These are phyloP conservation scores for Mastigamoeba balamuthi DNA, from an alignment of 78 protist genomes.

Conservation along the genomic window DNA sequence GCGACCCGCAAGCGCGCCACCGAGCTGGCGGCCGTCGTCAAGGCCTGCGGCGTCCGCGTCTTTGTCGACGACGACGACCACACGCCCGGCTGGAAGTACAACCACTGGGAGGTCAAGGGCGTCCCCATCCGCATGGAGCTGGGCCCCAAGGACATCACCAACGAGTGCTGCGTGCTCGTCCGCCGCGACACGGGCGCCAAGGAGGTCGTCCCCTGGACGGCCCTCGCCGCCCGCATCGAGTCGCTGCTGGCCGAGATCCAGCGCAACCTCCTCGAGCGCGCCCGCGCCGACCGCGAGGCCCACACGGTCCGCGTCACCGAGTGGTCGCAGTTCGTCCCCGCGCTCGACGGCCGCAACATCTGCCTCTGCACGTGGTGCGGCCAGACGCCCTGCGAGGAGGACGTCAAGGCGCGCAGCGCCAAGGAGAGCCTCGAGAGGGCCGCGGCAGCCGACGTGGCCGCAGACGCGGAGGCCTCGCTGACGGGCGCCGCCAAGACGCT, in stretches of 20 bases:
- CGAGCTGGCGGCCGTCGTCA: slow-evolving; percentile 22
- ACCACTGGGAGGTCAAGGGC: slow-evolving; percentile 90
- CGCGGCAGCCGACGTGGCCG: slow-evolving; percentile 10
- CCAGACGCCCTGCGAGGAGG: slow-evolving; percentile 62
- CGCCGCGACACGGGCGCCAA: slow-evolving; percentile 54
- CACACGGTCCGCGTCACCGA: not conserved
- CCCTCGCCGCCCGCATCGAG: not conserved
- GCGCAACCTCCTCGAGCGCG: slow-evolving; percentile 36
- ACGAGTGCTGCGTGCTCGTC: slow-evolving; percentile 22
- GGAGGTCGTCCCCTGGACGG: not conserved
- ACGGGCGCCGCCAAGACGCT: slow-evolving; percentile 86
- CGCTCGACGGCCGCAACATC: slow-evolving; percentile 33
- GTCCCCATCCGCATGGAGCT: slow-evolving; percentile 93
- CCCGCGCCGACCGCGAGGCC: slow-evolving; percentile 44
- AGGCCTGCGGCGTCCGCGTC: slow-evolving; percentile 74
- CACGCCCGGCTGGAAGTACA: slow-evolving; percentile 86
- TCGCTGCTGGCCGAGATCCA: slow-evolving; percentile 59
- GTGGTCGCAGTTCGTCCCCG: slow-evolving; percentile 77
- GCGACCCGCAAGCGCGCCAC: slow-evolving; percentile 2
- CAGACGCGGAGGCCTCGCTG: slow-evolving; percentile 40
- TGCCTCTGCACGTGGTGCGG: slow-evolving; percentile 77
- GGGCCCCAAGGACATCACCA: slow-evolving; percentile 86
- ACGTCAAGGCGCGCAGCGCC: slow-evolving; percentile 57
- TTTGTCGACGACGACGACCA: slow-evolving; percentile 52
- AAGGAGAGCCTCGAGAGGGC: slow-evolving; percentile 16